Conservation (phyloP, 768 basidiomycete genomes). For the Pleurotus pulmonarius region DNA sequence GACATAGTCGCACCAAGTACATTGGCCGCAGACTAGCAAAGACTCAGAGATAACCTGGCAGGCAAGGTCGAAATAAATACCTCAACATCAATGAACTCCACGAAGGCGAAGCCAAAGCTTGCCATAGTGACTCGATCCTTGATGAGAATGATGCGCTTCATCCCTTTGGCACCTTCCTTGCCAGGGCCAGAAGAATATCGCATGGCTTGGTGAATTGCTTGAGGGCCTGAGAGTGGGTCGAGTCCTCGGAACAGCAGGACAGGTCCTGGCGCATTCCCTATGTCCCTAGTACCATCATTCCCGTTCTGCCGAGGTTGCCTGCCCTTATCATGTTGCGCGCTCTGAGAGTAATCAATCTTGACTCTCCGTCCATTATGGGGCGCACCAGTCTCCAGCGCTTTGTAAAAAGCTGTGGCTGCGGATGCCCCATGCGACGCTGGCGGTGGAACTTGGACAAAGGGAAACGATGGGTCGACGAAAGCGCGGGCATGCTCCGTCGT, state of each 20-base stretch:
- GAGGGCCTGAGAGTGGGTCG: slow-evolving; percentile 82
- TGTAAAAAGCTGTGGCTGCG: slow-evolving; percentile 66
- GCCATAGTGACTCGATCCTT: slow-evolving; percentile 85
- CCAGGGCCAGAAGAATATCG: slow-evolving; percentile 74
- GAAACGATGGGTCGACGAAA: slow-evolving; percentile 89
- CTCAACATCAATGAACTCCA: slow-evolving; percentile 83
- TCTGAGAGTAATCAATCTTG: slow-evolving; percentile 95
- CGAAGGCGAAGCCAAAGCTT: slow-evolving; percentile 92
- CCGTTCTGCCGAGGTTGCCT: slow-evolving; percentile 55
- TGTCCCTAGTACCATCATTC: slow-evolving; percentile 96
- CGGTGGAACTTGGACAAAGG: slow-evolving; percentile 90
- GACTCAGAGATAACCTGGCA: neutral
- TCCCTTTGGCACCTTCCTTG: slow-evolving; percentile 78
- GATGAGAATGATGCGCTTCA: slow-evolving; percentile 84
- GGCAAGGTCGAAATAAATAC: slow-evolving; percentile 37
- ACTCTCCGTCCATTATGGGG: slow-evolving; percentile 81
- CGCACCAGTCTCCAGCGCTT: slow-evolving; percentile 65
- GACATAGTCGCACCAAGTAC: slow-evolving; percentile 88
- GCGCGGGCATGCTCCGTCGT: slow-evolving; percentile 82
- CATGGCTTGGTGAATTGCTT: slow-evolving; percentile 85
- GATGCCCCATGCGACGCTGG: slow-evolving; percentile 85
- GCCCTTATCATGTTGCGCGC: slow-evolving; percentile 64
- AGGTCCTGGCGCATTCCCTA: slow-evolving; percentile 79
- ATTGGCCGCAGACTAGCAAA: slow-evolving; percentile 68
- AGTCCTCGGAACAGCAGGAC: slow-evolving; percentile 89